Evolutionary conservation across 306 rosid species (phyloP).

Genomic region (Canavalia gladiata): DNA sequence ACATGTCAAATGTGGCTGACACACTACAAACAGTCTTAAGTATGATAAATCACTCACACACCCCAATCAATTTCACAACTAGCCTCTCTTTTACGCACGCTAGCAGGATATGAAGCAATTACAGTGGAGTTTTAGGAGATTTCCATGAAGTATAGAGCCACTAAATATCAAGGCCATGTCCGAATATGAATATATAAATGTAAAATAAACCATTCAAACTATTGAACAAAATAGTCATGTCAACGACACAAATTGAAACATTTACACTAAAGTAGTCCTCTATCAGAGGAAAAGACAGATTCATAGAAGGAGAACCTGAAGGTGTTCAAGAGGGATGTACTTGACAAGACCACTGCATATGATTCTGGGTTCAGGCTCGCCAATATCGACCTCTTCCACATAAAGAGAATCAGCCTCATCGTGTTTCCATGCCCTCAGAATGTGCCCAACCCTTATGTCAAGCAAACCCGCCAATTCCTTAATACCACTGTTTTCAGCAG

Average conservation of each 20-base stretch:
- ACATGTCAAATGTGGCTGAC: not conserved
- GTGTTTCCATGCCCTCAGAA: constrained; percentile 86
- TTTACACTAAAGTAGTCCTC: not conserved
- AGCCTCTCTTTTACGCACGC: not conserved
- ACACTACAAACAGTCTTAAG: not conserved
- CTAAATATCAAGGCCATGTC: not conserved
- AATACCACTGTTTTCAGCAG: constrained; percentile 37
- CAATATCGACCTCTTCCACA: constrained; percentile 89
- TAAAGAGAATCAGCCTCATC: constrained; percentile 91
- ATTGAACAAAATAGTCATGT: not conserved
- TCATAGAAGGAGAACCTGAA: constrained; percentile 58
- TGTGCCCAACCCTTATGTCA: constrained; percentile 85
- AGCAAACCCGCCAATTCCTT: constrained; percentile 79
- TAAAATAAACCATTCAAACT: not conserved
- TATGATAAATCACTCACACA: not conserved
- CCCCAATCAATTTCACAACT: not conserved
- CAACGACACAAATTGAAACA: constrained; percentile 2
- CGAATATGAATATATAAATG: not conserved
- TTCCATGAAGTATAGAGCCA: not conserved
- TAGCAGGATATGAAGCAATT: not conserved
- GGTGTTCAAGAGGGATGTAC: constrained; percentile 70
- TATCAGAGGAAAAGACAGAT: not conserved
- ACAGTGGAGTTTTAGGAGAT: constrained; percentile 9
- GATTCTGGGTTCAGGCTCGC: constrained; percentile 84
- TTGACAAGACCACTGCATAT: constrained; percentile 95